Conservation (phyloP, 192 early-diverging fungal species). For the Chytriomyces confervae region DNA sequence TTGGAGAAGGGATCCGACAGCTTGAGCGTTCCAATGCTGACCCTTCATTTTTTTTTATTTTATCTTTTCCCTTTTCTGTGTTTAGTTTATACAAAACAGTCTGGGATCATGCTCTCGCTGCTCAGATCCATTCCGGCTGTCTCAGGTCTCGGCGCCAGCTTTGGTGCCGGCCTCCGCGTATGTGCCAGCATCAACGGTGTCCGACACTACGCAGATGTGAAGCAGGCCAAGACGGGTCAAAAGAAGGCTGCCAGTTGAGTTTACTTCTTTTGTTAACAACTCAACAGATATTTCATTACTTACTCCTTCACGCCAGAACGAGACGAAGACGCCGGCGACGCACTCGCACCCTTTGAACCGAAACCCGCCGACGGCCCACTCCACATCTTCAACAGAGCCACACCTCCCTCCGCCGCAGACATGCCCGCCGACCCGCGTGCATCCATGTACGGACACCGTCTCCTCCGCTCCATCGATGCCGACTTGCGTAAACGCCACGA, state of each 20-base stretch:
- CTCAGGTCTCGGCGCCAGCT: background rate
- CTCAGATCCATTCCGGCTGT: too few species aligned
- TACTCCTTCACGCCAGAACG: background rate
- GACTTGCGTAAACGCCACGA: constrained; percentile 54
- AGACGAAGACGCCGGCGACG: constrained; percentile 39
- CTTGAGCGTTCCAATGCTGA: constrained; percentile 80
- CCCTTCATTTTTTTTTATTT: constrained; percentile 18
- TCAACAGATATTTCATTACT: background rate
- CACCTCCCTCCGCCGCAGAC: constrained; percentile 28
- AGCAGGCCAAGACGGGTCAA: constrained; percentile 39
- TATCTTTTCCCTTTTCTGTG: constrained; percentile 20
- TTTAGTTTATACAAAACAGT: background rate
- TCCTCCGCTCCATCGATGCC: constrained; percentile 52
- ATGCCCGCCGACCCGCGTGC: constrained; percentile 44
- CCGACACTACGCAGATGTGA: constrained; percentile 29
- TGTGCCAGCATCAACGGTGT: background rate
- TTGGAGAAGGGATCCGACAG: constrained; percentile 58
- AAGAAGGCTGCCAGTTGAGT: constrained; percentile 26
- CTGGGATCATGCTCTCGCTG: background rate
- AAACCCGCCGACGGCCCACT: constrained; percentile 17
- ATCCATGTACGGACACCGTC: constrained; percentile 27
- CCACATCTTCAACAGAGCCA: constrained; percentile 17
- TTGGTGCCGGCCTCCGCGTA: background rate
- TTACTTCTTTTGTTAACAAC: background rate
- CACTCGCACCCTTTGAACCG: constrained; percentile 48